Conservation (phyloP, 2,329 filamentous ascomycete genomes). For the Beauveria asiatica region DNA sequence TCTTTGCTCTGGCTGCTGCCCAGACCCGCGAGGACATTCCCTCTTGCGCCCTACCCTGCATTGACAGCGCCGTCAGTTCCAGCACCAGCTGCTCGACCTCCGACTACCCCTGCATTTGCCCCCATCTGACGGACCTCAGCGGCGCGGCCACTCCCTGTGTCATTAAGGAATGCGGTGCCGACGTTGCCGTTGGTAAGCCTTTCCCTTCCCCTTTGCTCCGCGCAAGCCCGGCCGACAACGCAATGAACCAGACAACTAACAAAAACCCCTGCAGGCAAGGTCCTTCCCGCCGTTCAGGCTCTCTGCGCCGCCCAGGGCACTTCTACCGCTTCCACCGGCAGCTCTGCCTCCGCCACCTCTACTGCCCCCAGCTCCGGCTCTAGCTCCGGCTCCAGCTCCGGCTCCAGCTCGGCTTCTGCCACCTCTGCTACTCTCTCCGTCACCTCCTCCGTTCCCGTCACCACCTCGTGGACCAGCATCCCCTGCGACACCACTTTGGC, state of each 20-base stretch:
- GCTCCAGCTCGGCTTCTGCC: conserved; percentile 4
- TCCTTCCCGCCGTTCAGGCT: conserved; percentile 28
- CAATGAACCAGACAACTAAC: conserved; percentile 13
- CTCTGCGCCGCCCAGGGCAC: conserved; percentile 22
- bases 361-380: conserved; percentile 10
- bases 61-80: conserved; percentile 23
- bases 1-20: conserved; percentile 27
- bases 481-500: conserved; percentile 11
- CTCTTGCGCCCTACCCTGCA: conserved; percentile 29
- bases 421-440: conserved; percentile 7
- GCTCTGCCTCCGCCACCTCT: conserved; percentile 7
- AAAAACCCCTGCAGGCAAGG: conserved; percentile 22
- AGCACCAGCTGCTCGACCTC: conserved; percentile 23
- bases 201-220: neutral
- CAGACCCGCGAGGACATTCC: conserved; percentile 28
- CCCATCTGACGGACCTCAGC: conserved; percentile 25
- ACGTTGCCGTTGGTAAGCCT: conserved; percentile 30
- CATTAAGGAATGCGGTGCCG: conserved; percentile 26
- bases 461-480: conserved; percentile 7
- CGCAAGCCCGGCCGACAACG: neutral
- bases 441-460: neutral
- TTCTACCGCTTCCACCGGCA: neutral
- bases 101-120: conserved; percentile 29
- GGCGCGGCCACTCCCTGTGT: conserved; percentile 27
- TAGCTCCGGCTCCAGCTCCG: conserved; percentile 6